A percentile compares a stretch with the other conserved stretches of the same genome.
Evolutionary conservation across 257 asterid species (phyloP).

Genomic region (Petrea volubilis): DNA sequence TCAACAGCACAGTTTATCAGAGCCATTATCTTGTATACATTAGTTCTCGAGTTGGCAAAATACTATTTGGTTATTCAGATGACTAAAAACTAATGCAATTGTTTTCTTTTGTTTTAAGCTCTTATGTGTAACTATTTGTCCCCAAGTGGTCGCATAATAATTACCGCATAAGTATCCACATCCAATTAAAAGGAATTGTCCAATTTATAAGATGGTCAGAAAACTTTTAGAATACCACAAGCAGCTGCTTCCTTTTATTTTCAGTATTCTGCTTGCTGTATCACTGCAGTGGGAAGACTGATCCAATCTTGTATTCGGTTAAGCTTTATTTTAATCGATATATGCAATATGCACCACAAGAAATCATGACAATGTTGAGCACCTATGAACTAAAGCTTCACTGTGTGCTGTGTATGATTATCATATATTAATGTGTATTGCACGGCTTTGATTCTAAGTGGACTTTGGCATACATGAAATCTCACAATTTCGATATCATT

Average conservation of each 20-base stretch:
- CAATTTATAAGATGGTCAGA: slow-evolving; percentile 3
- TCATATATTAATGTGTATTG: neutral
- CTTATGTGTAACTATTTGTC: neutral
- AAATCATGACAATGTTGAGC: neutral
- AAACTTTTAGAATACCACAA: neutral
- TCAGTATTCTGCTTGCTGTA: neutral
- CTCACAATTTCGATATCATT: slow-evolving; percentile 7
- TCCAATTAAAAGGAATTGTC: slow-evolving; percentile 3
- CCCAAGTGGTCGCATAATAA: neutral
- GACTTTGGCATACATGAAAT: neutral
- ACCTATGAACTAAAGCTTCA: neutral
- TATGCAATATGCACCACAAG: slow-evolving; percentile 11
- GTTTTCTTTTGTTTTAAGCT: neutral
- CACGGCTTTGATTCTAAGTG: slow-evolving; percentile 14
- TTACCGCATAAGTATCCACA: neutral
- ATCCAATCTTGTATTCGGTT: neutral
- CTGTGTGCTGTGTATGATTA: neutral
- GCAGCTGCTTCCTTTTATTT: no score
- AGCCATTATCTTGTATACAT: neutral
- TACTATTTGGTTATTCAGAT: neutral
- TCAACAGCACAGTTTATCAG: neutral
- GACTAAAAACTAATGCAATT: slow-evolving; percentile 3
- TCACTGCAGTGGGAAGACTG: slow-evolving; percentile 9
- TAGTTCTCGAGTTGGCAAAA: neutral
- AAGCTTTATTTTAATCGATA: neutral